Evolutionary conservation across 768 basidiomycete genomes (phyloP).

Genomic region (Serendipita vermifera): DNA sequence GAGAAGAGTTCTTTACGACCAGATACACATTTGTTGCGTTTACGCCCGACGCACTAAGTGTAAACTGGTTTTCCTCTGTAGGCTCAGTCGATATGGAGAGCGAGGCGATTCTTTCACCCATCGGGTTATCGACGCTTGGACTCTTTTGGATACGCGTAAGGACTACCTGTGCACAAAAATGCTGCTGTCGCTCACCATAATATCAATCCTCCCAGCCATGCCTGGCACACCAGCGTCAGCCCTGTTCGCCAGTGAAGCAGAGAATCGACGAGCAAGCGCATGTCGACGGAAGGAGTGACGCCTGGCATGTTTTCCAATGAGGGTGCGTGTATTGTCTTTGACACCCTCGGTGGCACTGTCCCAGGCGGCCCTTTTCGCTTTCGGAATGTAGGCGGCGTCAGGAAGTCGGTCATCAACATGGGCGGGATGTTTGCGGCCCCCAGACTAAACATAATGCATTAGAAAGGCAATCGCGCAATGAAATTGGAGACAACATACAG

Average conservation of each 20-base stretch:
- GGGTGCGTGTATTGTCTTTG: too few species aligned
- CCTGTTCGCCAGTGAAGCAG: constrained; percentile 19
- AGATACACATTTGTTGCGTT: constrained; percentile 36
- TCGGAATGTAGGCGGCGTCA: too few species aligned
- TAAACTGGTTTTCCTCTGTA: constrained; percentile 23
- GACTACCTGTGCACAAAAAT: constrained; percentile 19
- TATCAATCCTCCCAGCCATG: constrained; percentile 34
- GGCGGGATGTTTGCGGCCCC: too few species aligned
- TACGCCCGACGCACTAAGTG: constrained; percentile 37
- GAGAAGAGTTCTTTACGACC: constrained; percentile 17
- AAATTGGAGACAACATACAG: too few species aligned
- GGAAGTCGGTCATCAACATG: too few species aligned
- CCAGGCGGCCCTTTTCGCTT: too few species aligned
- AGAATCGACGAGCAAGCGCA: constrained; percentile 21
- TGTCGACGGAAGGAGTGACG: too few species aligned
- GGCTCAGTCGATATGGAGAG: constrained; percentile 24
- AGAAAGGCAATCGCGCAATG: too few species aligned
- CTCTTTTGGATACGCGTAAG: constrained; percentile 21
- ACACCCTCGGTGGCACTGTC: too few species aligned
- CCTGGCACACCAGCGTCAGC: constrained; percentile 15
- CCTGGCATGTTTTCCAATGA: too few species aligned
- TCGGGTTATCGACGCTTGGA: constrained; percentile 24
- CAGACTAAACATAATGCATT: too few species aligned
- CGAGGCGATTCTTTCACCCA: constrained; percentile 28
- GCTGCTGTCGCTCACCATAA: constrained; percentile 31